phyloP scores from a whole-genome alignment of 179 eudicot species.

The Sideroxylon spinosum region DNA sequence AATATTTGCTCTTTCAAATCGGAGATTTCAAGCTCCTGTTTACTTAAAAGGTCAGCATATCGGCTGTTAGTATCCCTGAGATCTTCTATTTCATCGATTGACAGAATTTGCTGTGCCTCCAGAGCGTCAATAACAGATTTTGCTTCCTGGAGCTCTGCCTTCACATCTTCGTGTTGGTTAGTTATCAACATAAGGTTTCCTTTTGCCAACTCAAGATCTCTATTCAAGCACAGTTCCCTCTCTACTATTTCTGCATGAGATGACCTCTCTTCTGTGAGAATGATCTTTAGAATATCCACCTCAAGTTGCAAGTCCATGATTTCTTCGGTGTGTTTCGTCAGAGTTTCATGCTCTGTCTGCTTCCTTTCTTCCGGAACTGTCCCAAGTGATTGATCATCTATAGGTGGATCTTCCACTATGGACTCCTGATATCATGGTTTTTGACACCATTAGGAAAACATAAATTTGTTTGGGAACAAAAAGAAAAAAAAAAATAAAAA shows the following conservation, averaged over 20 bases:
- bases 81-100: conserved; percentile 67
- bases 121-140: conserved; percentile 79
- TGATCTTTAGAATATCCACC: conserved; percentile 69
- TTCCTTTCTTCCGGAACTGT: conserved; percentile 19
- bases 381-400: conserved; percentile 24
- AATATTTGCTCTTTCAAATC: conserved; percentile 38
- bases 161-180: conserved; percentile 48
- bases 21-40: conserved; percentile 55
- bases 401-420: conserved; percentile 35
- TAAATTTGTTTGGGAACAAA: neutral
- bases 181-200: conserved; percentile 35
- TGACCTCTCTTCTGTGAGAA: conserved; percentile 78
- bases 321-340: conserved; percentile 41
- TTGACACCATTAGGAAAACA: conserved; percentile 1
- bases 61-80: conserved; percentile 42
- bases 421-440: conserved; percentile 41
- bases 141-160: conserved; percentile 54
- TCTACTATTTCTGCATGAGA: conserved; percentile 40
- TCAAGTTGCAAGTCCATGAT: conserved; percentile 72
- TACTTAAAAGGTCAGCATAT: conserved; percentile 40
- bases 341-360: conserved; percentile 20
- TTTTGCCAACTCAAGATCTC: conserved; percentile 54
- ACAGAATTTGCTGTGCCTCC: conserved; percentile 64
- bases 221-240: conserved; percentile 32
- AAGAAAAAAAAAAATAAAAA: neutral